Evolutionary conservation across 257 asterid species (phyloP), one percentile per base, ranked within the genome.

Genomic region (Nicotiana otophora): DNA sequence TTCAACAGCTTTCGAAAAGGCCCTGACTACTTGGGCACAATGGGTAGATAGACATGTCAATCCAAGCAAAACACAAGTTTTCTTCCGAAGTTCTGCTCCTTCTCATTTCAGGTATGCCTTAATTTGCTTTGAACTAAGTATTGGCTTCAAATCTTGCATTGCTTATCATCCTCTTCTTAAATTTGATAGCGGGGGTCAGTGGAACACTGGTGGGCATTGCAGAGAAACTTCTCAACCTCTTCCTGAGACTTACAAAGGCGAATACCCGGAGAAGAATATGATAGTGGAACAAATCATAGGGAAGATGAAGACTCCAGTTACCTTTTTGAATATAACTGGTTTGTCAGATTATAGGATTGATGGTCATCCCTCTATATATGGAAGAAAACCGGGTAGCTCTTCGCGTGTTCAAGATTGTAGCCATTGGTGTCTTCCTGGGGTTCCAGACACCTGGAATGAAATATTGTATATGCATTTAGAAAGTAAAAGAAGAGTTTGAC

Each of bases 341-440:
- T 60, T 96, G 62, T 96, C 99, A 2, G 91, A 86, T 70, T 96
- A 92, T 74, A 89, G 98, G 78, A 88, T 90, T 31, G 98, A 96
- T 79, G 99, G 95, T 84, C 99, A 96, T 81, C 98, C 99, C 0
- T 96, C 99, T 7, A 69, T 89, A 26, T 94, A 93, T 15, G 98
- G 98, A 82, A 87, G 90, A 72, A 87, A 85, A 83, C 39, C 86
- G 7, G 80, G 85, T 6, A 74, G 46, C 81, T 33, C 85, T 23
- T 88, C 87, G 0, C 87, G 91, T 4, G 90, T 85, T 78, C 91
- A 96, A 88, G 98, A 96, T 90, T 96, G 99, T 88, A 96, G 99
- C 92, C 99, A 96, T 82, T 96, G 99, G 98, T 96, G 98, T 86
- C 97, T 96, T 39, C 99, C 98, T 15, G 98, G 98, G 46, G 99